These are phyloP conservation scores for Xylaria flabelliformis DNA, from an alignment of 495 filamentous ascomycete genomes.

Conservation along the genomic window DNA sequence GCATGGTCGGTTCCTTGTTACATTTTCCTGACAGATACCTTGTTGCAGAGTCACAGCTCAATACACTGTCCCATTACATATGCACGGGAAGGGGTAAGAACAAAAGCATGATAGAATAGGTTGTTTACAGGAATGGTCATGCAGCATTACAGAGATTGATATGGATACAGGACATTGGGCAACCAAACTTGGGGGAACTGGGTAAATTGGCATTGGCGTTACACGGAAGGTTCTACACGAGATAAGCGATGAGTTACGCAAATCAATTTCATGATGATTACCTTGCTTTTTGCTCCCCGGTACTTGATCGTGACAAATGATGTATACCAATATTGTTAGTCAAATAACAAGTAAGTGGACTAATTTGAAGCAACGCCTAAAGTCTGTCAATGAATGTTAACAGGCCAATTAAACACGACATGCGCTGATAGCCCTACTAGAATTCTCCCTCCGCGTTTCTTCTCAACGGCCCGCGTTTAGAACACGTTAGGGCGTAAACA, in stretches of 20 bases:
- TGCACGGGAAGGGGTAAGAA: background rate
- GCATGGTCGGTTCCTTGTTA: background rate
- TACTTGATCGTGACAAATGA: background rate
- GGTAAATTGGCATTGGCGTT: background rate
- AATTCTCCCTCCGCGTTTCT: background rate
- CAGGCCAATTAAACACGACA: background rate
- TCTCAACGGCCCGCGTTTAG: background rate
- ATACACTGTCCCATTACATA: background rate
- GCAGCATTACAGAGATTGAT: background rate
- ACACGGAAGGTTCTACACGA: background rate
- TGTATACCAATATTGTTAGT: background rate
- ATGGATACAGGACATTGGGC: background rate
- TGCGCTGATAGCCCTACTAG: background rate
- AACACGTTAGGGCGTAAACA: background rate
- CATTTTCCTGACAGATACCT: background rate
- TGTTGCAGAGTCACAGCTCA: background rate
- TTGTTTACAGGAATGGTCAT: background rate
- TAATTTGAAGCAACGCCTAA: background rate
- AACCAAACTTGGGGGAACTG: background rate
- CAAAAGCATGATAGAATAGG: background rate
- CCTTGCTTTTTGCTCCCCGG: background rate
- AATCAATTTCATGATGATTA: background rate
- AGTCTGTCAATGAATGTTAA: background rate
- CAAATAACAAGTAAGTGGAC: background rate
- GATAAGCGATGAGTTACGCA: constrained; percentile 1